phyloP scores from a whole-genome alignment of 2,329 filamentous ascomycete species.

The Colletotrichum sp. region DNA sequence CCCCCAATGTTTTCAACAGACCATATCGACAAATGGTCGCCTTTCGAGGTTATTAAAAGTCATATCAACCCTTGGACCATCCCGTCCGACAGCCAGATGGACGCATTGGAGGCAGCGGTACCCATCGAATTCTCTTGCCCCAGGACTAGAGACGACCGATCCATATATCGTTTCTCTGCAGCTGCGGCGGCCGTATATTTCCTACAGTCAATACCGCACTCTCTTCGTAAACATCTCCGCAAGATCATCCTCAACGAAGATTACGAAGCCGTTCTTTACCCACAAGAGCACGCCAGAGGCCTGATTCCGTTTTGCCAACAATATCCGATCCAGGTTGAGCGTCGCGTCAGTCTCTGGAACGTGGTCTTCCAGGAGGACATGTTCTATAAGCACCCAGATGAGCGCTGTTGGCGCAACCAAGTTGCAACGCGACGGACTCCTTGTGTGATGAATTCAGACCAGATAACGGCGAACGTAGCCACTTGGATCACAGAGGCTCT shows the following conservation, averaged over 20 bases:
- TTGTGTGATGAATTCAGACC: fast-evolving
- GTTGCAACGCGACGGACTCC: fast-evolving
- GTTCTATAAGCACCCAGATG: fast-evolving
- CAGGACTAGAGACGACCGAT: background rate
- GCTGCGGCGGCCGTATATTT: background rate
- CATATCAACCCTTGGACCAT: fast-evolving
- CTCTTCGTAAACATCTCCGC: fast-evolving
- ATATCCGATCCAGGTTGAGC: background rate
- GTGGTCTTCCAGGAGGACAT: background rate
- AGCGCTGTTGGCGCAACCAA: background rate
- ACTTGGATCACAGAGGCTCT: background rate
- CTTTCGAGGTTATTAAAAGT: fast-evolving
- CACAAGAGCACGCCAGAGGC: background rate
- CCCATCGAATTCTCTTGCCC: background rate
- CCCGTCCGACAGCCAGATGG: background rate
- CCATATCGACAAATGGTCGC: fast-evolving
- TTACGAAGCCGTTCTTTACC: background rate
- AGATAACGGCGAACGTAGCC: background rate
- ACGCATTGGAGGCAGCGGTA: background rate
- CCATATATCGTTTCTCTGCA: background rate
- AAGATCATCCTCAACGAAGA: background rate
- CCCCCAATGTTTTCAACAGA: fast-evolving
- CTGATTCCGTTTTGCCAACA: background rate
- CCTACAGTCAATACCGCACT: background rate
- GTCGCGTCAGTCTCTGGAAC: background rate